Percentiles rank a stretch among this genome's conserved stretches.
phyloP scores from a whole-genome alignment of 352 stramenopile genomes.

The Phytopythium sindhum region DNA sequence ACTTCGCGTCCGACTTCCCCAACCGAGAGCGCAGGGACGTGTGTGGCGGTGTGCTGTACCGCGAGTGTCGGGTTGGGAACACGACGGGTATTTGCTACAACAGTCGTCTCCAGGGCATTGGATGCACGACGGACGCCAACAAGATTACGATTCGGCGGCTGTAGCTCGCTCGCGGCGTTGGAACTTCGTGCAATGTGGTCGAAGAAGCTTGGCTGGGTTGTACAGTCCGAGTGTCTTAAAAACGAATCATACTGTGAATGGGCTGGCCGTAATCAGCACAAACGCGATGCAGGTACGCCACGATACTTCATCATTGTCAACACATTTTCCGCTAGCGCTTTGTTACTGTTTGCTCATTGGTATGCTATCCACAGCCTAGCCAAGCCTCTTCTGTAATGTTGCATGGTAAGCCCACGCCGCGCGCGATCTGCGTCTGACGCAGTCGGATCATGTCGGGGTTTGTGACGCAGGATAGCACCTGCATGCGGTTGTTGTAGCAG shows the following conservation, averaged over 20 bases:
- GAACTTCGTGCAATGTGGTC: conserved; percentile 10
- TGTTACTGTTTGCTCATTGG: not conserved
- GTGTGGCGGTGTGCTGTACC: conserved; percentile 23
- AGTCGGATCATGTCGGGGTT: conserved; percentile 15
- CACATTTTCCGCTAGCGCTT: too few species aligned
- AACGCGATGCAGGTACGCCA: too few species aligned
- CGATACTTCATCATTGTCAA: too few species aligned
- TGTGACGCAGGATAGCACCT: conserved; percentile 19
- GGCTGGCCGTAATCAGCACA: too few species aligned
- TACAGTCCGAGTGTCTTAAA: not conserved
- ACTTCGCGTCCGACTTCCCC: conserved; percentile 15
- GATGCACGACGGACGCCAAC: conserved; percentile 22
- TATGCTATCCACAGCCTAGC: conserved; percentile 9
- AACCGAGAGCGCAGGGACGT: conserved; percentile 19
- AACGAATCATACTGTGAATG: not conserved
- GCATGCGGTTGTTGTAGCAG: conserved; percentile 25
- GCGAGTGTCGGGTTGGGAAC: conserved; percentile 18
- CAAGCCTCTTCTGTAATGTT: conserved; percentile 13
- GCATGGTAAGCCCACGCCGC: conserved; percentile 7
- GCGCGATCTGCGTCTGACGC: conserved; percentile 13
- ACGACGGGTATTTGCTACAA: conserved; percentile 32
- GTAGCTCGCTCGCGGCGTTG: conserved; percentile 20
- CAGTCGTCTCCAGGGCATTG: conserved; percentile 29
- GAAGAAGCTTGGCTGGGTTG: conserved; percentile 31
- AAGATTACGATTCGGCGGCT: conserved; percentile 23